Evolutionary conservation across 139 green algal species (phyloP).

Genomic region (Chlamydomonas asymmetrica): DNA sequence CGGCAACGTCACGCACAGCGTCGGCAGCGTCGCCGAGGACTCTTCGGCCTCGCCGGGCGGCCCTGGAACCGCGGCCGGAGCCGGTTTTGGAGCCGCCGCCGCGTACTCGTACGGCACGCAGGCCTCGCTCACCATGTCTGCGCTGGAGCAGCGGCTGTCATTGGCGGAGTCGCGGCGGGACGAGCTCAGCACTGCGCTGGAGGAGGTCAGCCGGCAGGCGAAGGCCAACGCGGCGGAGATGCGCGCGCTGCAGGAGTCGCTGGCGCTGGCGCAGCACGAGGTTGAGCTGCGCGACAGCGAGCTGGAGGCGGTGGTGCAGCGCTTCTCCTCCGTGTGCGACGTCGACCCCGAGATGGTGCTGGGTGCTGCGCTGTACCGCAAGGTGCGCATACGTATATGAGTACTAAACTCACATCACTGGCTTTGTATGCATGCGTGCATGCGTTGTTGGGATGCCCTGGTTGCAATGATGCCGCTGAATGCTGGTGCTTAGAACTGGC

Average conservation of each 20-base stretch:
- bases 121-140: conserved; percentile 10
- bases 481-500: too few relatives aligned
- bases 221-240: conserved; percentile 4
- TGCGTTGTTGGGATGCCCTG: too few relatives aligned
- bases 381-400: too few relatives aligned
- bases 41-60: conserved; percentile 6
- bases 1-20: conserved; percentile 12
- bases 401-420: too few relatives aligned
- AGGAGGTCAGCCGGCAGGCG: conserved; percentile 5
- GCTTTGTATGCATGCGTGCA: too few relatives aligned
- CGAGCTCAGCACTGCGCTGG: conserved; percentile 5
- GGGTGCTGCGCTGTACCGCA: too few relatives aligned
- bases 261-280: background rate
- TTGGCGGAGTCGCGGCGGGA: conserved; percentile 18
- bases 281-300: too few relatives aligned
- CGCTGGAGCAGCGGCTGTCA: conserved; percentile 26
- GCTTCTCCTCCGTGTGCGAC: too few relatives aligned
- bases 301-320: too few relatives aligned
- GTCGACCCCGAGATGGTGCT: too few relatives aligned
- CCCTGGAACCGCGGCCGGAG: background rate
- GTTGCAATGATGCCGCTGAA: too few relatives aligned
- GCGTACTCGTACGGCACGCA: conserved; percentile 15
- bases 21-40: conserved; percentile 11
- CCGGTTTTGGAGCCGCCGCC: background rate
- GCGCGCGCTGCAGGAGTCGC: background rate